Base-by-base conservation (phyloP, 257 asterid species). In the Nicotiana knightiana region DNA sequence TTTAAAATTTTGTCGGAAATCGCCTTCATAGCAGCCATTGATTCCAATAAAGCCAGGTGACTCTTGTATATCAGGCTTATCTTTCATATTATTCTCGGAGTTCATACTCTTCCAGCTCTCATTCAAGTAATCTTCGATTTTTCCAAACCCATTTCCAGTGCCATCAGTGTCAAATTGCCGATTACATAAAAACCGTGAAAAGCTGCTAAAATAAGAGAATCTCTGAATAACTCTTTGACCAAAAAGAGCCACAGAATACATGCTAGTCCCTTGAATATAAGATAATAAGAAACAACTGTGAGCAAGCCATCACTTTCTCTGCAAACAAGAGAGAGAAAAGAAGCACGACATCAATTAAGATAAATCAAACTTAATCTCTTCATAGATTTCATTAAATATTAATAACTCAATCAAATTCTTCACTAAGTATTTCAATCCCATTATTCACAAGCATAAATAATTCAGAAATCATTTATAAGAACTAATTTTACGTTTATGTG, bases 101-200 rank as follows among this genome's bases (percentile, higher is more conserved):
- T 77, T 78, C 63, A 88, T 83, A 86, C 86, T 86, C 89, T 91
- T 89, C 94, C 95, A 86, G 51, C 97, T 87, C 80, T 93, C 93
- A 62, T 83, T 85, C 84, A 94, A 90, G 80, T 85, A 87, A 86
- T 93, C 94, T 87, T 94, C 98, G 57, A 92, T 87, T 55, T 84
- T 81, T 78, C 87, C 91, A 88, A 87, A 88, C 78, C 97, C 97
- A 83, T 89, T 90, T 73, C 90, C 92, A 82, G 83, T 84, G 78
- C 87, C 87, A 88, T 89, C 91, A 35, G 91, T 84, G 64, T 57
- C 83, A 67, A 76, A 85, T n/a, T 81, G 68, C 11, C 80, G 82
- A 78, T 87, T 87, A 79, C 92, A 91, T 30, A 92, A 82, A 85
- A 67, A 82, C 81, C 97, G 94, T 64, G 91, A 88, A 84, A 88